Conservation (phyloP, 768 basidiomycete genomes). For the Leccinum imitatum region DNA sequence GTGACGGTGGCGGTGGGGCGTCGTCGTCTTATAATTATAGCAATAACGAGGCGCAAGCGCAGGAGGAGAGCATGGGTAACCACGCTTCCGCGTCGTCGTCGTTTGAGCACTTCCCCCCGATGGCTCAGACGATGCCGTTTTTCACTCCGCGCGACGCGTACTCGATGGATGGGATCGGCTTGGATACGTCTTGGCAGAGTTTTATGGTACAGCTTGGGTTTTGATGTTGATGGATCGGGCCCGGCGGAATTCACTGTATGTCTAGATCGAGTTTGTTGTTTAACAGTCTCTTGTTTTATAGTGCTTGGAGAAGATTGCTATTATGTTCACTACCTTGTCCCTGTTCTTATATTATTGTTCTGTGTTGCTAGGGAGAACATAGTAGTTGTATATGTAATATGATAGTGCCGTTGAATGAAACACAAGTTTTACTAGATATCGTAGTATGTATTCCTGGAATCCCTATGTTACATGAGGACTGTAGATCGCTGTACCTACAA, state of each 20-base stretch:
- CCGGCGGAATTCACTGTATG: not conserved
- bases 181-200: conserved; percentile 66
- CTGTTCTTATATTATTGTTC: not conserved
- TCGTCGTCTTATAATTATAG: not conserved
- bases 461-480: not conserved
- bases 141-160: conserved; percentile 3
- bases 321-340: not conserved
- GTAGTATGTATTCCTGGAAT: not conserved
- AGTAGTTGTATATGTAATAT: not conserved
- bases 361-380: not conserved
- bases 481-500: not conserved
- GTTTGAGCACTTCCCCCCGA: not conserved
- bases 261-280: not conserved
- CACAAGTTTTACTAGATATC: too few species aligned
- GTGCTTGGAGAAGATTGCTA: not conserved
- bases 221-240: conserved; percentile 15
- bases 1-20: not conserved
- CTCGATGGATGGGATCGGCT: conserved; percentile 30
- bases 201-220: conserved; percentile 70
- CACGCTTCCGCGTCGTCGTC: not conserved
- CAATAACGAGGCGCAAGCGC: not conserved
- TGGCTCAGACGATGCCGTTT: not conserved
- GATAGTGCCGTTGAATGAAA: too few species aligned
- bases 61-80: not conserved
- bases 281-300: not conserved